These are phyloP conservation scores for Pythium sp. DNA, from an alignment of 352 stramenopile species.

Conservation along the genomic window DNA sequence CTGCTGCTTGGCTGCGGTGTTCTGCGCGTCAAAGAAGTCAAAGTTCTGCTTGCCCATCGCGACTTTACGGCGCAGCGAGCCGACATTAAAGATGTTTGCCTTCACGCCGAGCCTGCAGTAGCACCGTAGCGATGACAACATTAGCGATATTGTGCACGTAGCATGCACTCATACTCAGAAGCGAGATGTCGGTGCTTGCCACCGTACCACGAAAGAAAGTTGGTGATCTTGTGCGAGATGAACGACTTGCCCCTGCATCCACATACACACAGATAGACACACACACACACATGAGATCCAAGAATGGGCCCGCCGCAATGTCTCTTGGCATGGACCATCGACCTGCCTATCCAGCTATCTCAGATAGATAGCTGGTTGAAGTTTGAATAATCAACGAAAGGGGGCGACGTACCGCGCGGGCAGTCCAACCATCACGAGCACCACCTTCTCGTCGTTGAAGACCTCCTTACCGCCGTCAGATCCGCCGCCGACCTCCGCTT, in stretches of 20 bases:
- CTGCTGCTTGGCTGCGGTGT: conserved; percentile 53
- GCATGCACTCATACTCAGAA: neutral
- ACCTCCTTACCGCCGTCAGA: conserved; percentile 28
- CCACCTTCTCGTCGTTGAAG: conserved; percentile 81
- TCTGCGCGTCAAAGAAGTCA: conserved; percentile 85
- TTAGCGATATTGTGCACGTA: neutral
- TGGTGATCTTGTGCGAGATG: conserved; percentile 83
- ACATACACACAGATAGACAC: neutral
- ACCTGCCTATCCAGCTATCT: neutral
- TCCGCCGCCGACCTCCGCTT: no score
- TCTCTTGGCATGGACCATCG: neutral
- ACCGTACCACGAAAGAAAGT: conserved; percentile 40
- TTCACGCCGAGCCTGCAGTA: conserved; percentile 33
- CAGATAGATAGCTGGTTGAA: neutral
- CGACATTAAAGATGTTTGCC: conserved; percentile 90
- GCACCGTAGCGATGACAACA: neutral
- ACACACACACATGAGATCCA: neutral
- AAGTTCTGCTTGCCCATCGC: conserved; percentile 50
- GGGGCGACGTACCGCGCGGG: conserved; percentile 48
- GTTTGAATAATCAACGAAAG: neutral
- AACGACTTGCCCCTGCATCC: conserved; percentile 81
- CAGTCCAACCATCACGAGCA: conserved; percentile 90
- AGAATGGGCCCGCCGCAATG: neutral
- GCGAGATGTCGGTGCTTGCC: neutral
- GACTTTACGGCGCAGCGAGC: conserved; percentile 85